Evolutionary conservation across 2,329 filamentous ascomycete species (phyloP).

Genomic region (Colletotrichum sp.): DNA sequence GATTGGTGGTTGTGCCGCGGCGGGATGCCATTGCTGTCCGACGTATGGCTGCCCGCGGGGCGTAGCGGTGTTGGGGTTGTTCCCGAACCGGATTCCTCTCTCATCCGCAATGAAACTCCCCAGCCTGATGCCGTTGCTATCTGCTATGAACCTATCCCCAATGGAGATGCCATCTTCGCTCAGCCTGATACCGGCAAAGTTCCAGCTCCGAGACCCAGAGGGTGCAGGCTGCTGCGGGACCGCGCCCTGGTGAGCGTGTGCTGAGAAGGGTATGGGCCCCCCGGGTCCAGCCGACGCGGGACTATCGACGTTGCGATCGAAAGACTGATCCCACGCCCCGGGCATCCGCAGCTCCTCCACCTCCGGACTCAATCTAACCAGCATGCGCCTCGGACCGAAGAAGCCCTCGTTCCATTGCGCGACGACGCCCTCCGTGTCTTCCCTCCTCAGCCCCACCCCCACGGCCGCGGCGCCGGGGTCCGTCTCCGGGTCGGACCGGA

Average conservation of each 20-base stretch:
- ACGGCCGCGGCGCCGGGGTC: slow-evolving; percentile 32
- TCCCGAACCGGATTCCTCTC: slow-evolving; percentile 37
- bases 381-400: slow-evolving; percentile 55
- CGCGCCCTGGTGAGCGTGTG: neutral
- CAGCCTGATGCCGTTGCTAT: slow-evolving; percentile 50
- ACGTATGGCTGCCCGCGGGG: slow-evolving; percentile 4
- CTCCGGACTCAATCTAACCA: slow-evolving; percentile 37
- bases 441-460: neutral
- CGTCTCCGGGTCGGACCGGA: slow-evolving; percentile 30
- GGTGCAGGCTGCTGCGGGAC: slow-evolving; percentile 19
- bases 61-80: slow-evolving; percentile 13
- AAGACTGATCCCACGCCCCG: slow-evolving; percentile 34
- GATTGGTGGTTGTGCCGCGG: neutral
- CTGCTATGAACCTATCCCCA: slow-evolving; percentile 47
- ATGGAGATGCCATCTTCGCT: slow-evolving; percentile 48
- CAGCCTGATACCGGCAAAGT: slow-evolving; percentile 43
- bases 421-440: slow-evolving; percentile 37
- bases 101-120: slow-evolving; percentile 47
- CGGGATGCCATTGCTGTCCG: neutral
- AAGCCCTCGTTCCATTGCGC: slow-evolving; percentile 63
- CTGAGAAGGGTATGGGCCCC: neutral
- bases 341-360: slow-evolving; percentile 28
- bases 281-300: neutral
- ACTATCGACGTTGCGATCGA: slow-evolving; percentile 25
- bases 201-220: slow-evolving; percentile 29